Base-by-base conservation (phyloP, 106 monocot species). In the Amphibolis antarctica region DNA sequence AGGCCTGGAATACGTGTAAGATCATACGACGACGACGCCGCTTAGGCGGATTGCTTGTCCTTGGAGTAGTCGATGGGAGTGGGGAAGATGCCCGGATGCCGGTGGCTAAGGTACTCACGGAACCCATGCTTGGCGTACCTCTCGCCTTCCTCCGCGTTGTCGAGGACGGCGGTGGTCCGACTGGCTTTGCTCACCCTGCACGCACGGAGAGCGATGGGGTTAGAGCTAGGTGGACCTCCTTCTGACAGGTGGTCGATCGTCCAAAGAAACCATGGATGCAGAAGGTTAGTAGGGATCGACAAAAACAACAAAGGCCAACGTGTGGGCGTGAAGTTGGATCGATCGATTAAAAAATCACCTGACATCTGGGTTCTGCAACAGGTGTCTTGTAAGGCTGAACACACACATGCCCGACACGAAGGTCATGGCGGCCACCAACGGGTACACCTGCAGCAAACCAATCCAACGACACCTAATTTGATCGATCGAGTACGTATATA, bases 371-470 rank as follows among this genome's bases (percentile, higher is more conserved):
- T 91, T 81, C 65, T 74, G 26, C 62, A 83, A 60, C 12, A 79
- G 53, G n/a, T 91, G 80, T 28, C 89, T 64, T 0, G 74, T 72
- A 1, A 91, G 80, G 60, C 78, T 80, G 64, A 91, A 91, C 27
- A 79, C 67, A 17, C 80, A 83, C 45, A 86, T 76, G 45, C 78
- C 60, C 29, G 72, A 47, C 22, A 81, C 90, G 30, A 91, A 83
- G 4, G 76, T 54, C 90, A 91, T 91, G 19, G 90, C 90, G 13
- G 80, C 90, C 76, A 91, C 62, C 45, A 91, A 55, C 0, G 83
- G 90, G 65, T 86, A 91, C 28, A 91, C 90, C 86, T 71, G 53
- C 36, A 36, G 2, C 36, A 36, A 36, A 36, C 36, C 36, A 36
- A 36, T 7, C 36, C 36, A 4, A 7, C 36, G 36, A 36, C 36